Evolutionary conservation across 2,329 filamentous ascomycete species (phyloP).

Genomic region (Alternaria triticina): DNA sequence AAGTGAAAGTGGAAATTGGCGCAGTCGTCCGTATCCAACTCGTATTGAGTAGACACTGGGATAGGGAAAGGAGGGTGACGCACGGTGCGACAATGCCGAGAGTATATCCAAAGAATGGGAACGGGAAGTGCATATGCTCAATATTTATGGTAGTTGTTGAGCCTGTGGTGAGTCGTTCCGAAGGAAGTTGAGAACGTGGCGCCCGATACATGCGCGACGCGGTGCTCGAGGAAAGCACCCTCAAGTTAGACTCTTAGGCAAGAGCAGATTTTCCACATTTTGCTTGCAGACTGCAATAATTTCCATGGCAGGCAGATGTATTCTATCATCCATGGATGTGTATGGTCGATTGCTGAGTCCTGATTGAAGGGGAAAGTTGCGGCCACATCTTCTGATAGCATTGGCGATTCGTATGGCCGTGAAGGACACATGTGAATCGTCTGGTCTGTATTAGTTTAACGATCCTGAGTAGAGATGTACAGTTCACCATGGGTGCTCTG

Average conservation of each 20-base stretch:
- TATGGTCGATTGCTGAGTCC: not conserved
- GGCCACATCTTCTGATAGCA: not conserved
- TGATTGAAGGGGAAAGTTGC: not conserved
- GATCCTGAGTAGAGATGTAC: not conserved
- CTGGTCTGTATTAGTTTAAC: not conserved
- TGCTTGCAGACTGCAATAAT: not conserved
- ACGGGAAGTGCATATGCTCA: too few relatives aligned
- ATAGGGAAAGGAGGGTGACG: not conserved
- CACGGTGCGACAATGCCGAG: not conserved
- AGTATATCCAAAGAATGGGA: not conserved
- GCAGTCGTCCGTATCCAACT: not conserved
- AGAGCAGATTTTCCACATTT: not conserved
- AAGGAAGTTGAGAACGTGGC: not conserved
- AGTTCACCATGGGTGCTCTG: not conserved
- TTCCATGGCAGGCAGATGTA: not conserved
- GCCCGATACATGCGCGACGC: not conserved
- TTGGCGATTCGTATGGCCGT: not conserved
- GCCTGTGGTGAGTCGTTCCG: not conserved
- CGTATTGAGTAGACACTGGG: not conserved
- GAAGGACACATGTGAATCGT: not conserved
- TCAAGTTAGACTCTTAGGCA: not conserved
- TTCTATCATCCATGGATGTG: not conserved
- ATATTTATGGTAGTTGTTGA: not conserved
- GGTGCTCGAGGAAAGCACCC: not conserved
- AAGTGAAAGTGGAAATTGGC: not conserved